Evolutionary conservation across 495 filamentous ascomycete species (phyloP), one percentile per base, ranked within the genome.

Genomic region (Chlorociboria aeruginascens): DNA sequence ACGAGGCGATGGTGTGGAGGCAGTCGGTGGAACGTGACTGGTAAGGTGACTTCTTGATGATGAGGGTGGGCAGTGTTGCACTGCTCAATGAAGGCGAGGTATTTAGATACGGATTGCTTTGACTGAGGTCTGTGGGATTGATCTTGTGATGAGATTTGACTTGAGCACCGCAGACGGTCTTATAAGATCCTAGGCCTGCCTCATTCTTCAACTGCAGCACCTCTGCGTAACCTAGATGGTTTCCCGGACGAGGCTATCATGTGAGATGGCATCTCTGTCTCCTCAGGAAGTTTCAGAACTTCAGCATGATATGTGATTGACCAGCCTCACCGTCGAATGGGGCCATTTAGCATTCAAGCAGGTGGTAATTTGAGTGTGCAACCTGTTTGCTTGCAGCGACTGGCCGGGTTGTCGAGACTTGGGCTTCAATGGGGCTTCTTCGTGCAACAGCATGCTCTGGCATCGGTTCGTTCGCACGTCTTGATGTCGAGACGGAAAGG

Each of bases 341-440:
- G 43, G 34, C 48, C 40, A 40, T 45, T 32, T 11, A 46, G 34
- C 35, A 32, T 40, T 30, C 13, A 41, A 25, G 10, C 31, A 17
- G 30, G 25, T 28, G 25, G 31, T 43, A 32, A 45, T 38, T 43
- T 11, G 32, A 30, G 17, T 46, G 46, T 49, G 32, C 31, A 37
- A 43, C 42, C 39, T 52, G 54, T 53, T 56, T 56, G 49, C 50
- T 51, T 42, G 7, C 35, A 29, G 43, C 28, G 16, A 56, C 50
- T 50, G 49, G 43, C 50, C 49, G 45, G 39, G 1, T 7, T 49
- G 20, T 47, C 45, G 33, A 47, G 16, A 46, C 16, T 47, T 39
- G 25, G 41, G 40, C 45, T 32, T 30, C 41, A 43, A 47, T 31
- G 37, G 51, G 54, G 54, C 54, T 44, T 43, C 40, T 32, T 25